These are phyloP conservation scores for Chloromonas sp. DNA, from an alignment of 163 green algal species.

Conservation along the genomic window DNA sequence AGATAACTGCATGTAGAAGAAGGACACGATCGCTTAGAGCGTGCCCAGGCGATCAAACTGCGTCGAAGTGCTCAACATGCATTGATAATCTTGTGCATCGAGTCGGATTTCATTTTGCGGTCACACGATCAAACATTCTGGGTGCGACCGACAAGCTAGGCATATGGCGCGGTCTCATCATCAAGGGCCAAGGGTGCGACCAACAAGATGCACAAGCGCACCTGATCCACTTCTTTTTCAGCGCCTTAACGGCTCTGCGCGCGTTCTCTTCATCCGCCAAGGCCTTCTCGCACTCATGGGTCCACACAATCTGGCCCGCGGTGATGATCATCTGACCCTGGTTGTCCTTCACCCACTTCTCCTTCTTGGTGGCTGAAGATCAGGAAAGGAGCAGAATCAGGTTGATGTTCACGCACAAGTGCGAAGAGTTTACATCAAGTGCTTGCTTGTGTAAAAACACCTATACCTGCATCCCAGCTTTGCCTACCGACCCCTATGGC, in stretches of 20 bases:
- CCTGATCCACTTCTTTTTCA: slow-evolving; percentile 76
- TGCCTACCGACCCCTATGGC: no score
- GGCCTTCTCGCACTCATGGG: slow-evolving; percentile 76
- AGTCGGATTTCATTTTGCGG: no score
- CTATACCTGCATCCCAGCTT: no score
- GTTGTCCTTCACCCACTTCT: slow-evolving; percentile 84
- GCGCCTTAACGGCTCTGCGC: slow-evolving; percentile 54
- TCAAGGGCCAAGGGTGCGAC: no score
- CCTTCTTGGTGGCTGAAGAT: slow-evolving; percentile 63
- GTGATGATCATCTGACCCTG: slow-evolving; percentile 83
- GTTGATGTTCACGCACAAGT: neutral
- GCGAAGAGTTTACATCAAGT: no score
- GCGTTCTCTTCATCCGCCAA: slow-evolving; percentile 58
- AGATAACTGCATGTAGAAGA: slow-evolving; percentile 45
- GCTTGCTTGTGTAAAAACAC: no score
- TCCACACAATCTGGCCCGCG: slow-evolving; percentile 82
- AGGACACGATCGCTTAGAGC: neutral
- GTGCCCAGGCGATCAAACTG: no score
- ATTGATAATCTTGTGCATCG: no score
- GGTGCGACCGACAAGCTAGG: no score
- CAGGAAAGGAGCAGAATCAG: neutral
- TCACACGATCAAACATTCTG: no score
- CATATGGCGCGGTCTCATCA: no score
- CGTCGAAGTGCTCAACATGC: no score
- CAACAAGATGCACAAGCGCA: neutral